Percentiles rank a stretch among this genome's conserved stretches.
Evolutionary conservation across 2,329 filamentous ascomycete species (phyloP).

Genomic region (Epichloe brachyelytri): DNA sequence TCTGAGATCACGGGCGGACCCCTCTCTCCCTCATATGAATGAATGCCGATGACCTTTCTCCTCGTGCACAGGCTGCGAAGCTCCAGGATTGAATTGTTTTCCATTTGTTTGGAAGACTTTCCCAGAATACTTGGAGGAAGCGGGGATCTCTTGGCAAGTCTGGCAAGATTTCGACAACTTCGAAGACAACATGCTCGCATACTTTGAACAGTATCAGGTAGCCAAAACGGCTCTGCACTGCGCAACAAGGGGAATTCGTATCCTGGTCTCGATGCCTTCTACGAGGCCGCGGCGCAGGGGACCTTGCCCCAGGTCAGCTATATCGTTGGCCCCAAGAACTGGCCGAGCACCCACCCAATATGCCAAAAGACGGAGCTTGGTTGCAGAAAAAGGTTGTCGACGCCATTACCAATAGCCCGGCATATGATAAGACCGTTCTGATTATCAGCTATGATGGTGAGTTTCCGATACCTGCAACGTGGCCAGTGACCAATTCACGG

Average conservation of each 20-base stretch:
- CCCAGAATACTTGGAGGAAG: slow-evolving; percentile 33
- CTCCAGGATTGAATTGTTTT: slow-evolving; percentile 31
- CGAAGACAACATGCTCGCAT: slow-evolving; percentile 39
- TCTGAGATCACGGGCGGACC: background rate
- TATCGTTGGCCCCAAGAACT: slow-evolving; percentile 38
- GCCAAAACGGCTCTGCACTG: slow-evolving; percentile 8
- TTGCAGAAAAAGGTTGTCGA: slow-evolving; percentile 39
- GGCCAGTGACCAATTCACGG: too few species aligned
- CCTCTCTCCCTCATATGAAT: background rate
- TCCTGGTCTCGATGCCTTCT: slow-evolving; percentile 34
- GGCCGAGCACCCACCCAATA: slow-evolving; percentile 30
- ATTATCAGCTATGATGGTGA: slow-evolving; percentile 39
- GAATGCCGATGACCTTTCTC: background rate
- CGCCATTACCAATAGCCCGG: slow-evolving; percentile 32
- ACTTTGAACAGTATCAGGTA: slow-evolving; percentile 14
- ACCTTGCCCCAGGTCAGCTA: slow-evolving; percentile 37
- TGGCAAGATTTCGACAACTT: slow-evolving; percentile 37
- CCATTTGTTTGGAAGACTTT: slow-evolving; percentile 39
- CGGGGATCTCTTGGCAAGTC: slow-evolving; percentile 36
- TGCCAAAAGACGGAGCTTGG: slow-evolving; percentile 41
- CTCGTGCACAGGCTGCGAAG: slow-evolving; percentile 22
- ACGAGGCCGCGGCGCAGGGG: slow-evolving; percentile 32
- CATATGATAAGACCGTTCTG: slow-evolving; percentile 34
- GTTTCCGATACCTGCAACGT: background rate
- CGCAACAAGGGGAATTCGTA: slow-evolving; percentile 23